A percentile compares a stretch with the other conserved stretches of the same genome.
Conservation (phyloP, 2,329 filamentous ascomycete species). For the Trematosphaeria pertusa region DNA sequence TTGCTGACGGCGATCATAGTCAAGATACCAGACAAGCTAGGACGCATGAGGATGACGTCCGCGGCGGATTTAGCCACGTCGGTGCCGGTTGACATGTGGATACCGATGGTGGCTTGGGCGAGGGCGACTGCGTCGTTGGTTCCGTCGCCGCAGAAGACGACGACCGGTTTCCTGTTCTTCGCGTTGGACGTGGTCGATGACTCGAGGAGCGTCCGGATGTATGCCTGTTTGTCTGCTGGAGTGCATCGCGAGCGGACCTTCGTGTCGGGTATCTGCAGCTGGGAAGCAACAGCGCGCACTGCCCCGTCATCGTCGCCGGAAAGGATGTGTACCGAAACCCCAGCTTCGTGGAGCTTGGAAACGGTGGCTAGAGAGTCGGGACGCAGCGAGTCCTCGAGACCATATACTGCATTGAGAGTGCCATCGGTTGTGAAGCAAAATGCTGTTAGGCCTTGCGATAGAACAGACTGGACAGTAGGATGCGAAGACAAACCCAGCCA, state of each 20-base stretch:
- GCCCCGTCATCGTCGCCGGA: slow-evolving; percentile 63
- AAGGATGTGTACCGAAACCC: slow-evolving; percentile 62
- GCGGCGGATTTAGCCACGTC: slow-evolving; percentile 73
- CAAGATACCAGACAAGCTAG: slow-evolving; percentile 62
- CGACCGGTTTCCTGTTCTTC: slow-evolving; percentile 37
- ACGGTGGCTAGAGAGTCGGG: slow-evolving; percentile 61
- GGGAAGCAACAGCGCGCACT: slow-evolving; percentile 54
- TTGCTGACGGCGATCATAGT: slow-evolving; percentile 62
- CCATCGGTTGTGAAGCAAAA: slow-evolving; percentile 64
- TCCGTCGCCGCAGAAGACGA: slow-evolving; percentile 78
- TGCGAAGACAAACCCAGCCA: slow-evolving; percentile 55
- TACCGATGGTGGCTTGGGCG: slow-evolving; percentile 72
- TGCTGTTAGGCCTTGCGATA: slow-evolving; percentile 27
- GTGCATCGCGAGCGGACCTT: slow-evolving; percentile 57
- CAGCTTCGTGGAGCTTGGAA: slow-evolving; percentile 54
- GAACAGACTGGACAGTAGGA: slow-evolving; percentile 50
- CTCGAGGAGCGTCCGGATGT: slow-evolving; percentile 50
- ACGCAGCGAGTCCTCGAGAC: slow-evolving; percentile 57
- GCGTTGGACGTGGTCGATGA: neutral
- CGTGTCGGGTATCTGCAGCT: slow-evolving; percentile 40
- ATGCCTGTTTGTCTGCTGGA: slow-evolving; percentile 62
- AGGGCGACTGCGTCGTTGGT: slow-evolving; percentile 82
- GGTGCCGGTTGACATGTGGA: slow-evolving; percentile 66
- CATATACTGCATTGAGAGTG: slow-evolving; percentile 55
- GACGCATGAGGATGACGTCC: slow-evolving; percentile 71